Conservation (phyloP, 345 rosid genomes). For the Theobroma cacao region DNA sequence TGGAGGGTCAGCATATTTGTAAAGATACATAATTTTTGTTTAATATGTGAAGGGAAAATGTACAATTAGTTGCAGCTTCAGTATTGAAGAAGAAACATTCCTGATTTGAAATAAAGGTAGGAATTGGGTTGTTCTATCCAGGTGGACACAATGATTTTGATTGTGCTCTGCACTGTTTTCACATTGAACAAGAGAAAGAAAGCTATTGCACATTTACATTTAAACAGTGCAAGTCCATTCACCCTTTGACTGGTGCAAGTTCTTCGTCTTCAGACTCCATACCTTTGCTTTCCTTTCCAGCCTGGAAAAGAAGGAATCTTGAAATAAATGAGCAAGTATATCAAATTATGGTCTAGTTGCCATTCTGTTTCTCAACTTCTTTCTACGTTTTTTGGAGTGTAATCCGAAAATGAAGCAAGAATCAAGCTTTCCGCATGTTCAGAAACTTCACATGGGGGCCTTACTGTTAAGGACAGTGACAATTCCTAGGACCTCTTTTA, state of each 20-base stretch:
- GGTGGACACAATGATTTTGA: neutral
- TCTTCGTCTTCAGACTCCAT: no score
- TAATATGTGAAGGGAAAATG: conserved; percentile 23
- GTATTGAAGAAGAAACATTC: neutral
- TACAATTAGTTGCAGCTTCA: conserved; percentile 15
- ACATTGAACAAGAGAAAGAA: no score
- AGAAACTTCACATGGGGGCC: neutral
- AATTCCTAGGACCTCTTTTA: neutral
- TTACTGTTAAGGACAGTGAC: neutral
- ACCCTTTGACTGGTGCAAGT: neutral
- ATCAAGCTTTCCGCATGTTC: neutral
- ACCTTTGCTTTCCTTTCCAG: no score
- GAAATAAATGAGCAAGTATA: no score
- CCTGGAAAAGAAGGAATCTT: no score
- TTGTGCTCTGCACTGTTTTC: neutral
- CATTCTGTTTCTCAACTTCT: neutral
- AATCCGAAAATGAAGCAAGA: neutral
- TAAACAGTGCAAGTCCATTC: neutral
- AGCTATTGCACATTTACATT: neutral
- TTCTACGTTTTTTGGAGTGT: neutral
- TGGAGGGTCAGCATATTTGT: conserved; percentile 29
- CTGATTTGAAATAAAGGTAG: conserved; percentile 20
- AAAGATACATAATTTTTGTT: conserved; percentile 28
- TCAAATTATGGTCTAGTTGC: neutral
- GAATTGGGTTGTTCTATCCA: neutral